Conservation (phyloP, 768 basidiomycete genomes). For the Mycena rebaudengoi region DNA sequence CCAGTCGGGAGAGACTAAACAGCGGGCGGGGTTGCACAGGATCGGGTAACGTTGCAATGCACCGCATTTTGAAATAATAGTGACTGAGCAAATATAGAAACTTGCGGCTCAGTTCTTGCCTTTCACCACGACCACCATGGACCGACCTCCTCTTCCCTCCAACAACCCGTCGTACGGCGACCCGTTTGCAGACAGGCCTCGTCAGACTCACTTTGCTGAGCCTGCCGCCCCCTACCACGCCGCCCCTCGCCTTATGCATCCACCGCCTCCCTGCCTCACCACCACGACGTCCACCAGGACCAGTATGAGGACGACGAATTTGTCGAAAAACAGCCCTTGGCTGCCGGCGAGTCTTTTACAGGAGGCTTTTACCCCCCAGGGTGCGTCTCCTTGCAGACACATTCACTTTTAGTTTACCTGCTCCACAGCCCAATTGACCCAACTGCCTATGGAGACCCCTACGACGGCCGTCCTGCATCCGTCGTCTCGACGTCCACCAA, state of each 20-base stretch:
- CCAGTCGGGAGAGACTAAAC: too few relatives aligned
- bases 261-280: conserved; percentile 53
- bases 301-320: conserved; percentile 73
- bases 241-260: conserved; percentile 66
- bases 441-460: conserved; percentile 72
- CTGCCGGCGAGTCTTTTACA: conserved; percentile 59
- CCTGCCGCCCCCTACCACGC: conserved; percentile 54
- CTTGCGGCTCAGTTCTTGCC: conserved; percentile 20
- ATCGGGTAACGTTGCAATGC: not conserved
- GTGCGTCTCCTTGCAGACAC: conserved; percentile 50
- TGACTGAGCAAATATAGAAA: too few relatives aligned
- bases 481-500: conserved; percentile 61
- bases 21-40: not conserved
- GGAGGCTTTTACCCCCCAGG: conserved; percentile 80
- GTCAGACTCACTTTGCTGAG: conserved; percentile 69
- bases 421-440: conserved; percentile 59
- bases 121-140: conserved; percentile 41
- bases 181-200: conserved; percentile 78
- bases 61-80: too few relatives aligned
- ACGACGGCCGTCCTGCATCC: conserved; percentile 62
- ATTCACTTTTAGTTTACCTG: conserved; percentile 8
- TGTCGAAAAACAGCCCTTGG: conserved; percentile 81
- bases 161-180: conserved; percentile 55
- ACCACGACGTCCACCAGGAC: conserved; percentile 56
- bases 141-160: conserved; percentile 48